A percentile compares a stretch with the other conserved stretches of the same genome.
These are phyloP conservation scores for Acarospora socialis DNA, from an alignment of 2,329 filamentous ascomycete species.

Conservation along the genomic window DNA sequence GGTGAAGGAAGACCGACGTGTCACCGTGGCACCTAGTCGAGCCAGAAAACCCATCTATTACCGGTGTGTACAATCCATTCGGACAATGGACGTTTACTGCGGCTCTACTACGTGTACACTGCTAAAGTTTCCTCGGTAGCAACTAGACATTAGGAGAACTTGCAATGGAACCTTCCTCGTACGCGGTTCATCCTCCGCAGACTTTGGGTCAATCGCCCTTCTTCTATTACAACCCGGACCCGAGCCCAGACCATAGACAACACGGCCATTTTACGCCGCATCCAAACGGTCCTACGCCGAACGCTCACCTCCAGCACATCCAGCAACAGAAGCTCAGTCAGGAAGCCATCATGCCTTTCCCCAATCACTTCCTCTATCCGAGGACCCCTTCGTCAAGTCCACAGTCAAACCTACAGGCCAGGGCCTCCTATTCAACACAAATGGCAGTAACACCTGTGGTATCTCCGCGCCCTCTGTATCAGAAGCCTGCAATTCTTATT, in stretches of 20 bases:
- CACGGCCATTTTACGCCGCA: slow-evolving; percentile 62
- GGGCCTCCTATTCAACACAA: slow-evolving; percentile 38
- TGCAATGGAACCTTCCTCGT: slow-evolving; percentile 56
- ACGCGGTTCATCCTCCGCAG: slow-evolving; percentile 34
- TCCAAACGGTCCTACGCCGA: slow-evolving; percentile 28
- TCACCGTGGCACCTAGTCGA: too few relatives aligned
- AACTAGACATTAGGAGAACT: slow-evolving; percentile 16
- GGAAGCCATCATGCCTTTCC: slow-evolving; percentile 15
- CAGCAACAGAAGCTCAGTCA: slow-evolving; percentile 16
- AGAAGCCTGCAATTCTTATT: slow-evolving; percentile 60
- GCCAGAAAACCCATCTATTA: too few relatives aligned
- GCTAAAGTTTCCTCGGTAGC: too few relatives aligned
- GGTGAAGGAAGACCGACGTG: too few relatives aligned
- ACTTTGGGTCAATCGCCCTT: slow-evolving; percentile 60
- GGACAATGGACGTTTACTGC: too few relatives aligned
- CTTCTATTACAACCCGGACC: slow-evolving; percentile 76
- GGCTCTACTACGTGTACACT: too few relatives aligned
- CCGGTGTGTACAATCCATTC: too few relatives aligned
- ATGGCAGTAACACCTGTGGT: slow-evolving; percentile 58
- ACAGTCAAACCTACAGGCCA: slow-evolving; percentile 17
- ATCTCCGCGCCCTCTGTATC: slow-evolving; percentile 57
- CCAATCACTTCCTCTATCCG: slow-evolving; percentile 27
- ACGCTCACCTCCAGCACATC: slow-evolving; percentile 18
- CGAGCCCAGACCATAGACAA: slow-evolving; percentile 55
- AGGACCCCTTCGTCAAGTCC: slow-evolving; percentile 18